phyloP scores from a whole-genome alignment of 495 filamentous ascomycete genomes.

The Hypoxylon fuscum region DNA sequence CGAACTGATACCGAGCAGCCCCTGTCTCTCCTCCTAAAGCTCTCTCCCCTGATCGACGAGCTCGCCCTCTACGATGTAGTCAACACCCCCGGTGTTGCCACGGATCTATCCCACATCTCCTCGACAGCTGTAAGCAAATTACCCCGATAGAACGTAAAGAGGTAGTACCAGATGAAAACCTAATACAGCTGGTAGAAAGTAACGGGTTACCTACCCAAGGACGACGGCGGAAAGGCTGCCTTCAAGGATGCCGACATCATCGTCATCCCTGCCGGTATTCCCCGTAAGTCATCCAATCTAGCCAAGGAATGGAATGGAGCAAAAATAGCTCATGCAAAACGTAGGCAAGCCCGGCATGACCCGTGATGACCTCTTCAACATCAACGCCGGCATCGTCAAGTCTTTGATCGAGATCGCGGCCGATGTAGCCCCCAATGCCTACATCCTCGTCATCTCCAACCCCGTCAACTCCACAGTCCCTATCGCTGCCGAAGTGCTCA shows the following conservation, averaged over 20 bases:
- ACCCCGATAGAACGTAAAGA: slow-evolving; percentile 2
- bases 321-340: slow-evolving; percentile 23
- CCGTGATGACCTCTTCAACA: slow-evolving; percentile 98
- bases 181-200: slow-evolving; percentile 72
- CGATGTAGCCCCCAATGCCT: slow-evolving; percentile 88
- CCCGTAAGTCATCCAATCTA: slow-evolving; percentile 73
- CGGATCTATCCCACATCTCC: slow-evolving; percentile 97
- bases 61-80: slow-evolving; percentile 98
- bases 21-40: slow-evolving; percentile 93
- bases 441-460: slow-evolving; percentile 96
- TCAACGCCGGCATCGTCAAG: slow-evolving; percentile 94
- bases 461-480: slow-evolving; percentile 99
- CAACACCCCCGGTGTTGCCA: slow-evolving; percentile 94
- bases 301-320: neutral
- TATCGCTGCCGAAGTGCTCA: slow-evolving; percentile 95
- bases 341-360: slow-evolving; percentile 99
- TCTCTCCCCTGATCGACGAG: slow-evolving; percentile 83
- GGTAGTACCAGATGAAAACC: slow-evolving; percentile 13
- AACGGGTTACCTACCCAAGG: slow-evolving; percentile 85
- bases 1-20: slow-evolving; percentile 68
- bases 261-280: slow-evolving; percentile 97
- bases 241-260: slow-evolving; percentile 93
- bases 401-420: slow-evolving; percentile 85
- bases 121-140: slow-evolving; percentile 77
- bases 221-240: slow-evolving; percentile 88